A percentile compares a stretch with the other conserved stretches of the same genome.
phyloP scores from a whole-genome alignment of 192 early-diverging fungal genomes.

The Lunasporangiospora selenospora region DNA sequence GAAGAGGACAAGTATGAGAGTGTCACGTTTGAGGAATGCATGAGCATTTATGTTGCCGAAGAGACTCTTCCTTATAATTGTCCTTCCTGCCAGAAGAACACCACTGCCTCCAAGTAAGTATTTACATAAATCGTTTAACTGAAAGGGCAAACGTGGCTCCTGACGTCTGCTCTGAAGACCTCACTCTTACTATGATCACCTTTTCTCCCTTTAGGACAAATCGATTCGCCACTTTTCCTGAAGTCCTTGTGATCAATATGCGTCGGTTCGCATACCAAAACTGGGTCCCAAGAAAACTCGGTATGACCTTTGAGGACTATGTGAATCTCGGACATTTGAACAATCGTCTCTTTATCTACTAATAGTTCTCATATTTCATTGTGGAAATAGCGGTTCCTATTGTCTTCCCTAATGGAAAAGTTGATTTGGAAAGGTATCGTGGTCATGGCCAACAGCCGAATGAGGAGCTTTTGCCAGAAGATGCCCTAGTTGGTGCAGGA shows the following conservation, averaged over 20 bases:
- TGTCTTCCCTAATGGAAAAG: constrained; percentile 54
- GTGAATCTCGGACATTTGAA: too few relatives aligned
- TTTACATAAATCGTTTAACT: background rate
- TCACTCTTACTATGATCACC: background rate
- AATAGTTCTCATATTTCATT: background rate
- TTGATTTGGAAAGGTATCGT: constrained; percentile 76
- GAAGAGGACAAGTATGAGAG: constrained; percentile 54
- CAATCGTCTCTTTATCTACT: too few relatives aligned
- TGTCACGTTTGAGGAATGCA: constrained; percentile 70
- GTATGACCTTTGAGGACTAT: too few relatives aligned
- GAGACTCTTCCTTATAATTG: constrained; percentile 71
- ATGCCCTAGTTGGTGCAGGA: constrained; percentile 31
- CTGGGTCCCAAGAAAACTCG: constrained; percentile 80
- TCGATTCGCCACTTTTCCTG: constrained; percentile 78
- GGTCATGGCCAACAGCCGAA: constrained; percentile 67
- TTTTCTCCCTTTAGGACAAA: constrained; percentile 50
- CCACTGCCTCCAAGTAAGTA: constrained; percentile 63
- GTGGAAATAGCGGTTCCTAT: constrained; percentile 59
- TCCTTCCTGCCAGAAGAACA: constrained; percentile 64
- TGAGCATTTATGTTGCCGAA: constrained; percentile 61
- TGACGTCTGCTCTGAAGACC: background rate
- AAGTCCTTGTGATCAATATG: constrained; percentile 73
- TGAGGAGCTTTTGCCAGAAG: constrained; percentile 84
- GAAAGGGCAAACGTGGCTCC: background rate
- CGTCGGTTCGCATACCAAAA: constrained; percentile 78